Evolutionary conservation across 345 rosid species (phyloP).

Genomic region (Citrus sinensis): DVS_A1.0 CM039163.1:38269501-38270000

Average conservation of each 20-base stretch:
- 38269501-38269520: background rate
- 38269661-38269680: background rate
- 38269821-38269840: background rate
- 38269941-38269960: background rate
- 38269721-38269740: background rate
- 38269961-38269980: background rate
- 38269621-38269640: background rate
- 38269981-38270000: background rate
- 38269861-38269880: background rate
- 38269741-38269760: background rate
- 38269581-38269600: background rate
- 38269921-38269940: background rate
- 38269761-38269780: constrained; percentile 3
- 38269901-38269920: background rate
- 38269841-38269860: background rate
- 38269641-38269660: background rate
- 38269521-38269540: background rate
- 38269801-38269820: background rate
- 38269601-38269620: background rate
- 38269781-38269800: background rate
- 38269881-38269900: background rate
- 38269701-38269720: background rate
- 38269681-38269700: background rate
- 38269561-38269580: background rate
- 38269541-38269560: background rate